Base-by-base conservation (phyloP, 495 filamentous ascomycete species). In the Talaromyces trachyspermus region DNA sequence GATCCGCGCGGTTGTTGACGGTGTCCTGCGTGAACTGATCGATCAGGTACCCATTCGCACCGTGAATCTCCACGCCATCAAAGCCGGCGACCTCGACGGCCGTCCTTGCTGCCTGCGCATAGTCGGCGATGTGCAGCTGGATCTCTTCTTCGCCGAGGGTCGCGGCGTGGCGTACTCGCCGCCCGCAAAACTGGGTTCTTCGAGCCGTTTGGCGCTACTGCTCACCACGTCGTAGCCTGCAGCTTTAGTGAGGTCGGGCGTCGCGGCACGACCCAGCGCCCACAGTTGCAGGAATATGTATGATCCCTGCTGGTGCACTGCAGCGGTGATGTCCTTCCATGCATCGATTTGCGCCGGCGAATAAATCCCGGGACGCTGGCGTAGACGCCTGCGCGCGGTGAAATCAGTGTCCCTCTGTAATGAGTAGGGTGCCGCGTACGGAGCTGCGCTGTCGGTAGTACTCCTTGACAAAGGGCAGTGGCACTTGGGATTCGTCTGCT, bases 31-130 rank as follows among this genome's bases (percentile, higher is more conserved):
- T 66, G 59, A 89, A 89, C 62, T 89, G 85, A 55, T 89, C 82
- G 39, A 86, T 65, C 38, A 89, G 61, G 55, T 86, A 88, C 6
- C 85, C 85, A 51, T 89, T 88, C 2, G 82, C 81, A 26, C 67
- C 79, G 57, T 88, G 84, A 48, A 88, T 67, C 66, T 89, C 85
- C 4, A 89, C 83, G 20, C 81, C 84, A 54, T 88, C 85, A 48
- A 88, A 89, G 12, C 85, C 85, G 3, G 84, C 85, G 8, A 63
- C 67, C 2, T 37, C 33, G 8, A 87, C 65, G 5, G 83, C 82
- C 46, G 78, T 80, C 50, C 68, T 63, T 1, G 84, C 79, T 19
- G 83, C 84, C 22, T 69, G 56, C 9, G 70, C 80, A 41, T 82
- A 86, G 50, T 75, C 74, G 0, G 57, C 49, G 20, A 86, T 73